A percentile compares a stretch with the other conserved stretches of the same genome.
These are phyloP conservation scores for Cyberlindnera subsufficiens DNA, from an alignment of 805 yeast species.

Conservation along the genomic window DNA sequence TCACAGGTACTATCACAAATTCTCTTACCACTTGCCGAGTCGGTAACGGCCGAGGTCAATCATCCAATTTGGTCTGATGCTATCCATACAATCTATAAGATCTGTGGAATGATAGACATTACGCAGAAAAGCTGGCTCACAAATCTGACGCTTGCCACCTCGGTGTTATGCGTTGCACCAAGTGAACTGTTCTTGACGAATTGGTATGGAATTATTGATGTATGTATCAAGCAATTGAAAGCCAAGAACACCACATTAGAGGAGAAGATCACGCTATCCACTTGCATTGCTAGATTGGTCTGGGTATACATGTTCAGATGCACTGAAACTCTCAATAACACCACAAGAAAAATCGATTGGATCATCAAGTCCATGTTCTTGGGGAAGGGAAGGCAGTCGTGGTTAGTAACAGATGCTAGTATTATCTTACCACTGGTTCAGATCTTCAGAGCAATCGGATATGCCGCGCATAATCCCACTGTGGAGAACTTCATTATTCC, in stretches of 20 bases:
- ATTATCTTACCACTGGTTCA: constrained; percentile 65
- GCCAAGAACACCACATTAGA: constrained; percentile 43
- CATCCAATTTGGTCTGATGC: constrained; percentile 95
- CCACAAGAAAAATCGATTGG: constrained; percentile 69
- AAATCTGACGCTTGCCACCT: constrained; percentile 60
- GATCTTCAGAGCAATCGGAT: constrained; percentile 72
- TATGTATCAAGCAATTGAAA: constrained; percentile 53
- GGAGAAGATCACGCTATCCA: constrained; percentile 50
- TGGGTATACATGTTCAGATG: constrained; percentile 90
- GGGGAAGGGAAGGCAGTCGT: constrained; percentile 59
- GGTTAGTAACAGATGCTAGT: constrained; percentile 64
- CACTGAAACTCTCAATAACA: constrained; percentile 83
- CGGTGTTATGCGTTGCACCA: constrained; percentile 77
- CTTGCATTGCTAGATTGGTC: constrained; percentile 63
- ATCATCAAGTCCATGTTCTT: constrained; percentile 53
- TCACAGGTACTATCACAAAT: constrained; percentile 77
- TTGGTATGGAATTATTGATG: constrained; percentile 71
- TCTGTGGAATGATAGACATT: constrained; percentile 38
- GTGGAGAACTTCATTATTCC: constrained; percentile 76
- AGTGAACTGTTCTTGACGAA: constrained; percentile 60
- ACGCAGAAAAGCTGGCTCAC: constrained; percentile 57
- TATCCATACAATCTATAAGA: constrained; percentile 52
- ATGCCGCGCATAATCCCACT: constrained; percentile 69
- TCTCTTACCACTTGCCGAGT: constrained; percentile 75
- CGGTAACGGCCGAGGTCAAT: constrained; percentile 88